Percentiles rank a stretch among this genome's conserved stretches.
Evolutionary conservation across 140 eudicot genomes (phyloP).

Genomic region (Oenanthe javanica): DNA sequence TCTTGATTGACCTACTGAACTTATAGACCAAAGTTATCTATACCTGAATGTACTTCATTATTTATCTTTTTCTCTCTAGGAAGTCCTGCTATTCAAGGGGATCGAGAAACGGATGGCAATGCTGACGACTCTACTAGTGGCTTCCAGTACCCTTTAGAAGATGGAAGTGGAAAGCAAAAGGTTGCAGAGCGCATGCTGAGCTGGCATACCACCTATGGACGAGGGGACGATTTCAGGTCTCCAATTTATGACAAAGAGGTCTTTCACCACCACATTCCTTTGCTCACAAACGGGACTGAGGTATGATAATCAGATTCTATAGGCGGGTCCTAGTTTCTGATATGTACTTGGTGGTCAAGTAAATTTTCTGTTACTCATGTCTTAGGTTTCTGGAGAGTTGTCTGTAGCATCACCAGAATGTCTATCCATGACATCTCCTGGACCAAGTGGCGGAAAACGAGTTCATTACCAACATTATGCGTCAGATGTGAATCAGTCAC

Average conservation of each 20-base stretch:
- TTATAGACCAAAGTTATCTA: not conserved
- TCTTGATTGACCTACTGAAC: not conserved
- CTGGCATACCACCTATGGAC: slow-evolving; percentile 82
- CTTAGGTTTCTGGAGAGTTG: slow-evolving; percentile 87
- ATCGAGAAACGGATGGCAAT: slow-evolving; percentile 54
- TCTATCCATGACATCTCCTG: slow-evolving; percentile 81
- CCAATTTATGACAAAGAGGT: slow-evolving; percentile 85
- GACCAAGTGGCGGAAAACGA: slow-evolving; percentile 48
- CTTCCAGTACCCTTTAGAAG: slow-evolving; percentile 50
- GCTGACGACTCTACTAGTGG: slow-evolving; percentile 51
- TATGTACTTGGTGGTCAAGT: not conserved
- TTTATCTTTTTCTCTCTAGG: slow-evolving; percentile 32
- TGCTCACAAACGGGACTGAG: slow-evolving; percentile 81
- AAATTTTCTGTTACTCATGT: slow-evolving; percentile 2
- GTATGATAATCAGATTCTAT: slow-evolving; percentile 30
- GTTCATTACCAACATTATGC: slow-evolving; percentile 42
- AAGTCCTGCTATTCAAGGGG: slow-evolving; percentile 84
- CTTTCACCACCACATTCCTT: slow-evolving; percentile 71
- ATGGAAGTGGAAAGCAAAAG: slow-evolving; percentile 63
- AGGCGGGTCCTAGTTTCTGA: not conserved
- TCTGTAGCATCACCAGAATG: slow-evolving; percentile 97
- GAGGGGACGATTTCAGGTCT: slow-evolving; percentile 50
- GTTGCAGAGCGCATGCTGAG: slow-evolving; percentile 65
- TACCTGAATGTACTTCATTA: not conserved
- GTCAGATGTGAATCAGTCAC: slow-evolving; percentile 38